Conservation (phyloP, 2,329 filamentous ascomycete species). For the Penicillium sp. region DNA sequence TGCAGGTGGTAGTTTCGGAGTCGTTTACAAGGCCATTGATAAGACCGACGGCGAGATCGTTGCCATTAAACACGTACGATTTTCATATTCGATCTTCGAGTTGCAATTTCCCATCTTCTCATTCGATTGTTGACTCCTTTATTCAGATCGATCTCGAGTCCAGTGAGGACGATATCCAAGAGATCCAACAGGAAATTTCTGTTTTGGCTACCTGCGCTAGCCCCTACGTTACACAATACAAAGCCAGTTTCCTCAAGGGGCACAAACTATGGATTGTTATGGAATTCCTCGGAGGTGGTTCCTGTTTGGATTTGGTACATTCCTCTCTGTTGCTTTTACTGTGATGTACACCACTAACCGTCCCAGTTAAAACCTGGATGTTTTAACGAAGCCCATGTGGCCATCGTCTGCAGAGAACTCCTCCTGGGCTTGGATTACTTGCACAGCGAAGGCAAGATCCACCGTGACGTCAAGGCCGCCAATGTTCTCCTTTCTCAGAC, state of each 20-base stretch:
- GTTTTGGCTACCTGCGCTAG: conserved; percentile 93
- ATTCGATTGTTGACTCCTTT: conserved; percentile 14
- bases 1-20: conserved; percentile 87
- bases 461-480: conserved; percentile 94
- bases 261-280: conserved; percentile 99
- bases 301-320: conserved; percentile 83
- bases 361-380: conserved; percentile 79
- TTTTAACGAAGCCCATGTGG: conserved; percentile 86
- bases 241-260: conserved; percentile 90
- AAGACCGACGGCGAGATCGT: conserved; percentile 86
- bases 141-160: conserved; percentile 95
- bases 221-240: conserved; percentile 92
- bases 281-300: conserved; percentile 94
- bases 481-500: conserved; percentile 89
- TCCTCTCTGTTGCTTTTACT: background rate
- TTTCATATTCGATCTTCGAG: background rate
- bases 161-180: conserved; percentile 95
- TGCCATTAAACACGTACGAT: conserved; percentile 87
- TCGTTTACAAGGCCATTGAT: conserved; percentile 96
- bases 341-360: conserved; percentile 17
- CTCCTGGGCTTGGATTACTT: conserved; percentile 88
- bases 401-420: conserved; percentile 89
- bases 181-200: conserved; percentile 96
- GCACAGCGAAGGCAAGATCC: conserved; percentile 90
- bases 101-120: background rate